Percentiles rank a stretch among this genome's conserved stretches.
Evolutionary conservation across 305 asterid genomes (phyloP).

Genomic region (Ilex paraguariensis): DNA sequence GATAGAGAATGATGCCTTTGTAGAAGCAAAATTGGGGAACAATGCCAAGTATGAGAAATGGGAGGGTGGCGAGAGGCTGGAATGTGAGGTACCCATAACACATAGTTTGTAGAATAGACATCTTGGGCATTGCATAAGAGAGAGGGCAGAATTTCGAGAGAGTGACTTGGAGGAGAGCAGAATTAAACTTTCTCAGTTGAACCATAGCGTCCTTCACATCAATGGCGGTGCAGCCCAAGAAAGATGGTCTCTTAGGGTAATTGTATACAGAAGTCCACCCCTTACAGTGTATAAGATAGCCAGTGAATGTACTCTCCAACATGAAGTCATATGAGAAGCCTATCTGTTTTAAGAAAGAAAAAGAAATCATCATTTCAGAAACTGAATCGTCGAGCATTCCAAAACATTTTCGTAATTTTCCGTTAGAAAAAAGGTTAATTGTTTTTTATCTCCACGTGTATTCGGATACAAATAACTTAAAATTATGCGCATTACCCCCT

Average conservation of each 20-base stretch:
- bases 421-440: too few relatives aligned
- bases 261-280: constrained; percentile 11
- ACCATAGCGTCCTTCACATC: constrained; percentile 11
- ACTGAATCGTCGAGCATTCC: not conserved
- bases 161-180: constrained; percentile 16
- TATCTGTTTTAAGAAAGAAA: not conserved
- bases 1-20: constrained; percentile 50
- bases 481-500: too few relatives aligned
- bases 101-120: constrained; percentile 8
- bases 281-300: constrained; percentile 13
- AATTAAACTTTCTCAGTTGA: constrained; percentile 12
- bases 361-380: too few relatives aligned
- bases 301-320: constrained; percentile 16
- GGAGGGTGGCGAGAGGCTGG: constrained; percentile 15
- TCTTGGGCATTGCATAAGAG: constrained; percentile 9
- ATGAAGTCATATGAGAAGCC: constrained; percentile 11
- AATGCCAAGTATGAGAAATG: constrained; percentile 51
- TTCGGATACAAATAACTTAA: too few relatives aligned
- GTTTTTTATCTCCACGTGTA: too few relatives aligned
- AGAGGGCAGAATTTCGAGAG: constrained; percentile 14
- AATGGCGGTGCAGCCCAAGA: constrained; percentile 16
- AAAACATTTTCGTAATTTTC: too few relatives aligned
- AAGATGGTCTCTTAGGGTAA: constrained; percentile 15
- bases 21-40: constrained; percentile 59
- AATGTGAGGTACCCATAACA: constrained; percentile 13